Base-by-base conservation (phyloP, 2,329 filamentous ascomycete genomes). In the Aspergillus piperis region DNA sequence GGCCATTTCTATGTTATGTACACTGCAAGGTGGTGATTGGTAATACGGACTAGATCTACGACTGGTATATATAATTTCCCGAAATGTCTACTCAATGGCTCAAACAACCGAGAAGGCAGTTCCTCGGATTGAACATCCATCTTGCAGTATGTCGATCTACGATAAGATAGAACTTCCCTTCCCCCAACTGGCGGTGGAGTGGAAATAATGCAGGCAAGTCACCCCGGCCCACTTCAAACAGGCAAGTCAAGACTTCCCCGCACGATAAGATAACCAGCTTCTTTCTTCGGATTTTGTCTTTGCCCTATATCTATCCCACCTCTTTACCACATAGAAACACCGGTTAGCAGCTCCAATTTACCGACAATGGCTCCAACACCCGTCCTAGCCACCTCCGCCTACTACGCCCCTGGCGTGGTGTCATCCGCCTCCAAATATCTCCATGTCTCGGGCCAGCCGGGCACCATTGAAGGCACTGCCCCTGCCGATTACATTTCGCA, bases 401-500 rank as follows among this genome's bases (percentile, higher is more conserved):
- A 68, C 56, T 61, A 65, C 38, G 64, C 61, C 5, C 57, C 67
- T 2, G 66, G 61, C 6, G 65, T 60, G 11, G 48, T 64, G 5
- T 38, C 60, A n/a, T 21, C 39, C 6, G 15, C 36, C 10, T 8
- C 23, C 10, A 59, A 49, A 3, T 13, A 58, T 1, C 32, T 68
- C 2, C 66, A 68, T 30, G 10, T 66, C 19, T 51, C 76, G 1
- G 78, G 77, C 3, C 77, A 79, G 59, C 62, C 69, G 3, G 77
- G 77, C n/a, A 68, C 59, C 36, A 66, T 70, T 41, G 62, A 73
- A 17, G 74, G 75, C 13, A 32, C 54, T 3, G 68, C 76, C 0
- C 77, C 78, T 0, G 44, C 58, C 2, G 76, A 78, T 62, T 77
- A 78, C 59, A 75, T 77, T 56, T 78, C 75, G 2, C 78, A 80